phyloP scores from a whole-genome alignment of 1,139 yeast genomes.

The Kodamaea anthophila region DNA sequence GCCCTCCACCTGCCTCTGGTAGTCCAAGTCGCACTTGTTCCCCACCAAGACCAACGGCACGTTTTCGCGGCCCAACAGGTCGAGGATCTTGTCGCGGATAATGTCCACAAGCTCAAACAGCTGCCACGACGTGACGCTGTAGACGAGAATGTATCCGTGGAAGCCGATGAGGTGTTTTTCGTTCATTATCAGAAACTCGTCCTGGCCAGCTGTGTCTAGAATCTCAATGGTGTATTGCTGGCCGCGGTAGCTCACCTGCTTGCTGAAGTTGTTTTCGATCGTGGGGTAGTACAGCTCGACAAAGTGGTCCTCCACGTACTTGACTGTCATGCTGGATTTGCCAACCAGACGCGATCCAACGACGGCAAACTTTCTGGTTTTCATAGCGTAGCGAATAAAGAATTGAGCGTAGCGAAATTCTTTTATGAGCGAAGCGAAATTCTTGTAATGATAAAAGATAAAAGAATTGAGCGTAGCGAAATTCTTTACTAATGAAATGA shows the following conservation, averaged over 20 bases:
- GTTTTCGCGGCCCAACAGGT: slow-evolving; percentile 63
- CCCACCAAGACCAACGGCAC: slow-evolving; percentile 83
- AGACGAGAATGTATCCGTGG: slow-evolving; percentile 79
- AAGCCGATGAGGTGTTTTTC: slow-evolving; percentile 80
- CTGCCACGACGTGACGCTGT: slow-evolving; percentile 72
- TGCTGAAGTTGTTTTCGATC: slow-evolving; percentile 82
- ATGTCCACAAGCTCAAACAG: slow-evolving; percentile 75
- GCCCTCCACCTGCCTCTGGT: slow-evolving; percentile 58
- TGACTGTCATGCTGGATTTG: slow-evolving; percentile 79
- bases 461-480: no score
- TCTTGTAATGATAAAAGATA: no score
- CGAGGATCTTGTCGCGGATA: slow-evolving; percentile 79
- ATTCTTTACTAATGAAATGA: no score
- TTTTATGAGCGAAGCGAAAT: no score
- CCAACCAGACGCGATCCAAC: slow-evolving; percentile 92
- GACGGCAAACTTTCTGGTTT: slow-evolving; percentile 75
- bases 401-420: slow-evolving; percentile 1
- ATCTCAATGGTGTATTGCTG: slow-evolving; percentile 81
- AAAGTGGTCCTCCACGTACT: slow-evolving; percentile 83
- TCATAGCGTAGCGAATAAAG: slow-evolving; percentile 17
- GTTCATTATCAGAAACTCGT: slow-evolving; percentile 79
- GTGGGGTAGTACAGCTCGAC: slow-evolving; percentile 91
- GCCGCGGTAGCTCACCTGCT: slow-evolving; percentile 62
- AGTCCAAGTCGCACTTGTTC: slow-evolving; percentile 68
- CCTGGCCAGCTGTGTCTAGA: slow-evolving; percentile 93